Evolutionary conservation across 495 filamentous ascomycete species (phyloP).

Genomic region (Neurospora intermedia): DNA sequence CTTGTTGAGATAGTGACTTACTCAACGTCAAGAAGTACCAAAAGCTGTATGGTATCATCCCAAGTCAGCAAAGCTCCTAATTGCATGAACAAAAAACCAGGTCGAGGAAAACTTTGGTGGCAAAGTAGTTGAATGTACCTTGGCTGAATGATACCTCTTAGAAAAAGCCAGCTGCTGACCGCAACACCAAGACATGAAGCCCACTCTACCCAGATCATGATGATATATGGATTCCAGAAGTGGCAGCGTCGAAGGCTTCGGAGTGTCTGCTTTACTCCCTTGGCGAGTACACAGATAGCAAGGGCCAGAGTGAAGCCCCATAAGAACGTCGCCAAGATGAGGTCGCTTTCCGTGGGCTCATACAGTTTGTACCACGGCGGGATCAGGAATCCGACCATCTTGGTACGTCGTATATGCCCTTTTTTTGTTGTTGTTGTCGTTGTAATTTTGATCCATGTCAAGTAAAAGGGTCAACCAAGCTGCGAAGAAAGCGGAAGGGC

Average conservation of each 20-base stretch:
- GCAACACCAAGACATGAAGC: slow-evolving; percentile 6
- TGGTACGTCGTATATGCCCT: neutral
- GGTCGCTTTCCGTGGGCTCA: neutral
- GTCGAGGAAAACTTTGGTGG: neutral
- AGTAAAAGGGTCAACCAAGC: neutral
- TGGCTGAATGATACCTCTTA: slow-evolving; percentile 10
- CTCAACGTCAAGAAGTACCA: slow-evolving; percentile 15
- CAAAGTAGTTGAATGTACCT: slow-evolving; percentile 7
- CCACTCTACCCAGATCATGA: slow-evolving; percentile 23
- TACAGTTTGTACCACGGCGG: slow-evolving; percentile 13
- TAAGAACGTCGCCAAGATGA: slow-evolving; percentile 20
- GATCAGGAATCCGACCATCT: slow-evolving; percentile 10
- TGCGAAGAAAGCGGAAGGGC: neutral
- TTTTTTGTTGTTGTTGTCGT: neutral
- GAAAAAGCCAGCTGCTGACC: slow-evolving; percentile 18
- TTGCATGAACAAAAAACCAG: neutral
- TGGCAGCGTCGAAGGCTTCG: slow-evolving; percentile 8
- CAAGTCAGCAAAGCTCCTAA: neutral
- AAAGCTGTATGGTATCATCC: neutral
- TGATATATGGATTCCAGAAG: slow-evolving; percentile 14
- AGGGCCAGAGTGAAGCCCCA: slow-evolving; percentile 20
- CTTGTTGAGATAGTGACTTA: slow-evolving; percentile 3
- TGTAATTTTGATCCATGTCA: neutral
- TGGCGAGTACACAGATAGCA: slow-evolving; percentile 9
- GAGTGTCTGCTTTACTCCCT: slow-evolving; percentile 18